Evolutionary conservation across 2,329 filamentous ascomycete genomes (phyloP), one percentile per base, ranked within the genome.

Genomic region (Didymella keratinophila): DNA sequence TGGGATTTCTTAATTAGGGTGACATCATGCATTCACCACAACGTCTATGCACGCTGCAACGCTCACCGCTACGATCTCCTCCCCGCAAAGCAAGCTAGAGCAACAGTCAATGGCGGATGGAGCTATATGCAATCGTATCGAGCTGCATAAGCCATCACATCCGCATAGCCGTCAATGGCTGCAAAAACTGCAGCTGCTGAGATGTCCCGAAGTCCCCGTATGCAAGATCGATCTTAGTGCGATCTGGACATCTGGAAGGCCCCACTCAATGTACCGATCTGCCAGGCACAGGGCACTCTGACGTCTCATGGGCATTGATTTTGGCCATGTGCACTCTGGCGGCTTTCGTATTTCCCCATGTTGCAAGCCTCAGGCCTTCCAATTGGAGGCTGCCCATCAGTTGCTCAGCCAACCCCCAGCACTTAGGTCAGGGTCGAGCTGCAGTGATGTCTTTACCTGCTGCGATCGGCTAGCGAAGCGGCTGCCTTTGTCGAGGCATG

Each of bases 401-500:
- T 49, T 34, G 12, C 37, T 42, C 32, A 18, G 25, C 28, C 8
- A 46, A 41, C 39, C 20, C 12, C 41, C 32, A 16, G 23, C 23
- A 41, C 28, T 18, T 27, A 34, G 30, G n/a, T 16, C 23, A 23
- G n/a, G 23, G 14, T 49, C 43, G n/a, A 44, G 5, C 9, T 45
- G 39, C 39, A 58, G 49, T 53, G 50, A 53, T 53, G 16, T 41
- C n/a, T 52, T 30, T 30, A 48, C 51, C 21, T 48, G 52, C 47
- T 51, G 23, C 23, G 47, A 32, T 25, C 21, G 47, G 52, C 30
- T 52, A 51, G 43, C 23, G 14, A 41, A 16, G 5, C 43, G 2
- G 9, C 18, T 30, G 21, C 14, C 23, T 46, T 39, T 46, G 32
- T 43, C 21, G 6, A 37, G 21, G 39, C 45, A 23, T 36, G 32